phyloP scores from a whole-genome alignment of 2,329 filamentous ascomycete genomes.

The Xylaria sp. region DNA sequence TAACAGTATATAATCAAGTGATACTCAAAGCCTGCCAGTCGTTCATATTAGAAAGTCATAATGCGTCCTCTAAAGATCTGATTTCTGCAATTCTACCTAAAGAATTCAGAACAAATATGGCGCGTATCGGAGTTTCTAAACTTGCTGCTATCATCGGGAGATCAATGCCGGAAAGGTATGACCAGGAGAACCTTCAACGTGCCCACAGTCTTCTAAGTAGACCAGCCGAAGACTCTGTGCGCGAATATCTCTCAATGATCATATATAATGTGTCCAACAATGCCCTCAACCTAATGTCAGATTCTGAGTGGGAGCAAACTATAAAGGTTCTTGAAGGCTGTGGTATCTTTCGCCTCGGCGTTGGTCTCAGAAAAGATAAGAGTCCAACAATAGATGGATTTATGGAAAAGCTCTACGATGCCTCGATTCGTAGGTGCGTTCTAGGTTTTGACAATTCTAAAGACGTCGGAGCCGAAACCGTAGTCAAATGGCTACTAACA shows the following conservation, averaged over 20 bases:
- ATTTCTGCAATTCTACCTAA: not conserved
- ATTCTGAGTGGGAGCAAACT: conserved; percentile 2
- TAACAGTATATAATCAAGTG: conserved; percentile 12
- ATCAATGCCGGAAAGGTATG: conserved; percentile 26
- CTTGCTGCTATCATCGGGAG: conserved; percentile 19
- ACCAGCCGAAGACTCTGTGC: conserved; percentile 1
- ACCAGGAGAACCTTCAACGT: conserved; percentile 19
- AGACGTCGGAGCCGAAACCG: not conserved
- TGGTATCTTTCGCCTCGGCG: not conserved
- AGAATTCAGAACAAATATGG: not conserved
- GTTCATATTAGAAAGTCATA: not conserved
- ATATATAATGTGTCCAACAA: conserved; percentile 23
- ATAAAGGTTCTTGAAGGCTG: conserved; percentile 6
- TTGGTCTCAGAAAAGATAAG: not conserved
- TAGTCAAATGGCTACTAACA: conserved; percentile 20
- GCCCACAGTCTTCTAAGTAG: conserved; percentile 12
- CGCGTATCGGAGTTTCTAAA: conserved; percentile 15
- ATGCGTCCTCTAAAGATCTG: conserved; percentile 1
- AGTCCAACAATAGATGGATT: conserved; percentile 20
- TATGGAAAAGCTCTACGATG: conserved; percentile 16
- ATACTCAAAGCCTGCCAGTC: not conserved
- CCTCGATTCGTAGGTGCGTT: conserved; percentile 5
- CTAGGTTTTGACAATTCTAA: not conserved
- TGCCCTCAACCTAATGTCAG: not conserved
- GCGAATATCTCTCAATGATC: conserved; percentile 10